A percentile compares a stretch with the other conserved stretches of the same genome.
Conservation (phyloP, 441 rosid genomes). For the Pelargonium exstipulatum region DNA sequence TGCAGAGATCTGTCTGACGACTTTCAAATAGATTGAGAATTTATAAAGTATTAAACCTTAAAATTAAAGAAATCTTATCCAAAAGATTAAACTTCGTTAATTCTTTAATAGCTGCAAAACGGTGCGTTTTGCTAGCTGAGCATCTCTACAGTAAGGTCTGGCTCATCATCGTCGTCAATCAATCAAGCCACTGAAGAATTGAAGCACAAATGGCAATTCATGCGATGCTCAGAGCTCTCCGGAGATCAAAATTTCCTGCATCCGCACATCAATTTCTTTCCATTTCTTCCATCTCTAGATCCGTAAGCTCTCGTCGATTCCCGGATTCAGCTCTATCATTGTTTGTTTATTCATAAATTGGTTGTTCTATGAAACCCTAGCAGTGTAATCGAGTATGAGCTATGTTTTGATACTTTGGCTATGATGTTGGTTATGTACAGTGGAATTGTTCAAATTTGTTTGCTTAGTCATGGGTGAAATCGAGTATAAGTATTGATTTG, state of each 20-base stretch:
- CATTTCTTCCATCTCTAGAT: conserved; percentile 25
- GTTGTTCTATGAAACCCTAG: not conserved
- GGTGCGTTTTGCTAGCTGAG: no score
- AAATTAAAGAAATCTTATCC: no score
- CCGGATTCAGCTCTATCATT: not conserved
- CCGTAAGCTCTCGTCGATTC: conserved; percentile 25
- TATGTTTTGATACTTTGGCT: not conserved
- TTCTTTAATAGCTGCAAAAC: no score
- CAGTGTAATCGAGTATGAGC: not conserved
- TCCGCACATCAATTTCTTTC: conserved; percentile 21
- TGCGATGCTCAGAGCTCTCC: conserved; percentile 21
- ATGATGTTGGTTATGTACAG: not conserved
- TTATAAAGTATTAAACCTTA: no score
- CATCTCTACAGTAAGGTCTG: no score
- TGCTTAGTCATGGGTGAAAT: not conserved
- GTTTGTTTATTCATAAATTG: not conserved
- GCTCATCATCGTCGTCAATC: not conserved
- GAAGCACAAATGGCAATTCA: conserved; percentile 23
- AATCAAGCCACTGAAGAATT: not conserved
- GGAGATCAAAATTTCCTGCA: conserved; percentile 8
- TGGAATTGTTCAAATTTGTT: not conserved
- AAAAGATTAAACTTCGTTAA: no score
- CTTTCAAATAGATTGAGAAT: no score
- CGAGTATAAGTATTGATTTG: not conserved
- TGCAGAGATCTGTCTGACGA: no score